Evolutionary conservation across 345 rosid genomes (phyloP).

Genomic region (Theobroma cacao): DNA sequence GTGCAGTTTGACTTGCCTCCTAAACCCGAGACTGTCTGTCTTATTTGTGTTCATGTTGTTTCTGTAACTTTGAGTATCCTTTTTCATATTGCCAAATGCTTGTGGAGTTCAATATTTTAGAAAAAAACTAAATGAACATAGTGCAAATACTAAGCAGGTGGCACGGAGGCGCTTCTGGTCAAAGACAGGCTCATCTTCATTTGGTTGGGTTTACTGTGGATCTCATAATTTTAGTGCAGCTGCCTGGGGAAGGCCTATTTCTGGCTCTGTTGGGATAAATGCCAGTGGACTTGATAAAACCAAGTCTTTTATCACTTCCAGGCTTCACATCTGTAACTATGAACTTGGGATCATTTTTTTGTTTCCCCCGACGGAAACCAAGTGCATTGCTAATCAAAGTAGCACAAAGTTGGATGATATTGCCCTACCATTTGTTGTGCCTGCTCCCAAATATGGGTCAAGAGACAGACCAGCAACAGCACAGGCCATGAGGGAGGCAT

Average conservation of each 20-base stretch:
- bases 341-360: slow-evolving; percentile 81
- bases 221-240: slow-evolving; percentile 94
- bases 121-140: slow-evolving; percentile 10
- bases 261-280: slow-evolving; percentile 33
- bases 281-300: slow-evolving; percentile 27
- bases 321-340: slow-evolving; percentile 78
- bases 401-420: slow-evolving; percentile 51
- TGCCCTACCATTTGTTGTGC: slow-evolving; percentile 65
- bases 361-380: slow-evolving; percentile 59
- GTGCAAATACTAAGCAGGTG: slow-evolving; percentile 45
- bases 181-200: slow-evolving; percentile 40
- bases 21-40: neutral
- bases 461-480: slow-evolving; percentile 77
- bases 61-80: neutral
- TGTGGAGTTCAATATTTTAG: neutral
- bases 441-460: slow-evolving; percentile 71
- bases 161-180: slow-evolving; percentile 70
- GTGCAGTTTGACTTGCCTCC: neutral
- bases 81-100: neutral
- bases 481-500: slow-evolving; percentile 68
- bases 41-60: neutral
- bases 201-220: slow-evolving; percentile 91
- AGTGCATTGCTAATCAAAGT: slow-evolving; percentile 17
- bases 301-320: slow-evolving; percentile 21
- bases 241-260: slow-evolving; percentile 83